Evolutionary conservation across 1,284 basidiomycete genomes (phyloP).

Genomic region (Malassezia psittaci): DNA sequence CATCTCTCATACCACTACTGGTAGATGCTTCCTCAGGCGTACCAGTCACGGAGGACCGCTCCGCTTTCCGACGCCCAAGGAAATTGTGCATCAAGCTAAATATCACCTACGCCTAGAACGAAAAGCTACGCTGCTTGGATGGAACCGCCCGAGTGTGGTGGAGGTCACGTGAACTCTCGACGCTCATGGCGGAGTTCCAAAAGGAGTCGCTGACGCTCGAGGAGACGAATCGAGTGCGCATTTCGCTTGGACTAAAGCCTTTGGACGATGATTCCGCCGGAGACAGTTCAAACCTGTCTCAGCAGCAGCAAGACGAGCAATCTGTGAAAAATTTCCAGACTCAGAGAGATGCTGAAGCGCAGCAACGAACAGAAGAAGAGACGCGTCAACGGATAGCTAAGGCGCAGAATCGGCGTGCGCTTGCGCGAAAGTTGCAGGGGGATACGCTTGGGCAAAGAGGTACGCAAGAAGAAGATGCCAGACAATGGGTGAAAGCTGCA

Average conservation of each 20-base stretch:
- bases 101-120: background rate
- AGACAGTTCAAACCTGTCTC: conserved; percentile 11
- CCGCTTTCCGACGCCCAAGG: conserved; percentile 8
- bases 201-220: conserved; percentile 78
- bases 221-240: conserved; percentile 95
- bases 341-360: conserved; percentile 60
- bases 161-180: background rate
- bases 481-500: conserved; percentile 67
- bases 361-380: conserved; percentile 61
- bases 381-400: conserved; percentile 47
- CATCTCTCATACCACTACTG: background rate
- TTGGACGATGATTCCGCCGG: conserved; percentile 54
- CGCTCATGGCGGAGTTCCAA: conserved; percentile 39
- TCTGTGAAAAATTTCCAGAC: conserved; percentile 27
- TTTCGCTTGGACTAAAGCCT: conserved; percentile 85
- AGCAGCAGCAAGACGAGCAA: conserved; percentile 48
- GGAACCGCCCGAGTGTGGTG: background rate
- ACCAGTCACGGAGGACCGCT: background rate
- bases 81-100: conserved; percentile 10
- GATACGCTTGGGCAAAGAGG: conserved; percentile 66
- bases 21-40: background rate
- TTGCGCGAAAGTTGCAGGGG: conserved; percentile 78
- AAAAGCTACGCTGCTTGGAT: background rate
- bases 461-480: conserved; percentile 51
- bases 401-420: conserved; percentile 72